Percentiles rank a stretch among this genome's conserved stretches.
phyloP scores from a whole-genome alignment of 768 basidiomycete genomes.

The Mycena rebaudengoi region DNA sequence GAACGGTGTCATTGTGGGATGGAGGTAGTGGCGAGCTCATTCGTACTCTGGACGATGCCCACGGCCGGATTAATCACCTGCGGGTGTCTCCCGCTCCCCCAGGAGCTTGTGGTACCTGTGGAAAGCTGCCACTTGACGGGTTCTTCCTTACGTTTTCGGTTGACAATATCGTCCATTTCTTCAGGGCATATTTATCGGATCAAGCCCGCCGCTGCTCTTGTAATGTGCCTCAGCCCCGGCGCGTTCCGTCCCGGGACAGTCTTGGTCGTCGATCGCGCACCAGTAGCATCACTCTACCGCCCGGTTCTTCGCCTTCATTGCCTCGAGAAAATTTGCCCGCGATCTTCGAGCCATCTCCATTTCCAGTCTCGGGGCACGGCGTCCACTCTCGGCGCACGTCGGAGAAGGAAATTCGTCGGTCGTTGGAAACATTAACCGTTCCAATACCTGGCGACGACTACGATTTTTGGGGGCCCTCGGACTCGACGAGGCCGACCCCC shows the following conservation, averaged over 20 bases:
- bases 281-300: constrained; percentile 58
- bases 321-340: constrained; percentile 60
- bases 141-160: constrained; percentile 73
- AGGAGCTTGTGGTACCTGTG: constrained; percentile 75
- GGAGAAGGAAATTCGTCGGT: constrained; percentile 70
- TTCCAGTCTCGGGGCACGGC: constrained; percentile 85
- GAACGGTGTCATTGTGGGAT: constrained; percentile 82
- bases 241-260: constrained; percentile 53
- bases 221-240: constrained; percentile 55
- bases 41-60: constrained; percentile 64
- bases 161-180: constrained; percentile 69
- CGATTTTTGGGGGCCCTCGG: constrained; percentile 33
- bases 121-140: constrained; percentile 70
- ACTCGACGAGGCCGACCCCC: constrained; percentile 43
- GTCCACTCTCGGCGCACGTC: constrained; percentile 77
- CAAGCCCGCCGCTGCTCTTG: constrained; percentile 75
- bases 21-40: constrained; percentile 70
- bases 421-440: constrained; percentile 55
- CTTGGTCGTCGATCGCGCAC: constrained; percentile 69
- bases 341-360: constrained; percentile 59
- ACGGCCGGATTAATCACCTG: constrained; percentile 67
- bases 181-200: constrained; percentile 67
- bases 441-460: constrained; percentile 55
- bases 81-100: constrained; percentile 62
- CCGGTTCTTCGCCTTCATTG: constrained; percentile 56